Evolutionary conservation across 305 asterid species (phyloP).

Genomic region (Andrographis paniculata): DNA sequence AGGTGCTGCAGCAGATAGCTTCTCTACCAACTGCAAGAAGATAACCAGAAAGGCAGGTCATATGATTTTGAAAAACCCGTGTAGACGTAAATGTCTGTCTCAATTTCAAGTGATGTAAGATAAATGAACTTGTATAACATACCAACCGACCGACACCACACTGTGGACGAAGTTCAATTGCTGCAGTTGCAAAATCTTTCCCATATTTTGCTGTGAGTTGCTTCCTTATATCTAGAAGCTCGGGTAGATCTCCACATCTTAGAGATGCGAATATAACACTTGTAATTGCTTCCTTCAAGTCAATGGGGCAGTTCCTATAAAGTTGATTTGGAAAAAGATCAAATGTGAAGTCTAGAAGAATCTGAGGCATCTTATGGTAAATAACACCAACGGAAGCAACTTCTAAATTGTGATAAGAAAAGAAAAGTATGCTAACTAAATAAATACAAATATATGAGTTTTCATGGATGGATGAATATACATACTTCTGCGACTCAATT

Average conservation of each 20-base stretch:
- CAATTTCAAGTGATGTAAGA: conserved; percentile 13
- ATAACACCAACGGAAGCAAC: not conserved
- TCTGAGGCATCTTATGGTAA: conserved; percentile 2
- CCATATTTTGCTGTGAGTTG: conserved; percentile 81
- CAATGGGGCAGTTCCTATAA: conserved; percentile 81
- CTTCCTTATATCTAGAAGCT: conserved; percentile 73
- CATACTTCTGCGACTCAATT: conserved; percentile 92
- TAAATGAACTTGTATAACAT: conserved; percentile 20
- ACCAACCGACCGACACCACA: conserved; percentile 96
- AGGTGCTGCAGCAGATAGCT: conserved; percentile 81
- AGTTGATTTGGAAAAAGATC: conserved; percentile 14
- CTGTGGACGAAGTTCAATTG: conserved; percentile 81
- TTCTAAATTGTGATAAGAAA: conserved; percentile 11
- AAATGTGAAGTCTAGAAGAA: conserved; percentile 18
- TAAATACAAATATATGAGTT: conserved; percentile 8
- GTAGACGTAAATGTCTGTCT: not conserved
- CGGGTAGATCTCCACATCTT: conserved; percentile 92
- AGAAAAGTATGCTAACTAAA: conserved; percentile 6
- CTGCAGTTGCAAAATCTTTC: conserved; percentile 71
- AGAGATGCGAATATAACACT: conserved; percentile 83
- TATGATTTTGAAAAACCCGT: not conserved
- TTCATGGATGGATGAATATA: conserved; percentile 16
- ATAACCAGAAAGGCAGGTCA: conserved; percentile 7
- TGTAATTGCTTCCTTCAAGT: conserved; percentile 89
- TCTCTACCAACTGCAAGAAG: conserved; percentile 69